Evolutionary conservation across 345 rosid genomes (phyloP).

Genomic region (Mercurialis annua): DNA sequence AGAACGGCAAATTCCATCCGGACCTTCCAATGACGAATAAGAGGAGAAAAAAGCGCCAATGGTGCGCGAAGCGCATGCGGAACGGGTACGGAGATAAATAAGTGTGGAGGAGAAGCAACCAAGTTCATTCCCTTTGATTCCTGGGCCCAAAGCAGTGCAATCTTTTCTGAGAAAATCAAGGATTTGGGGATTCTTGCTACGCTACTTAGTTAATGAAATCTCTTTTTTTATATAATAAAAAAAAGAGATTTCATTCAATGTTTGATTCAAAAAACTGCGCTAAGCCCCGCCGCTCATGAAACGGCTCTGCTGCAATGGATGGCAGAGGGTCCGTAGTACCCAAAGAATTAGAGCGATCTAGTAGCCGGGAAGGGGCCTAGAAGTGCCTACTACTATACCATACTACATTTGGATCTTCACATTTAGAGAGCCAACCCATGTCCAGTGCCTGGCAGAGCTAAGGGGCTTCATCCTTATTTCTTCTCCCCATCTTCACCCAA

Average conservation of each 20-base stretch:
- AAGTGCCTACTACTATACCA: not conserved
- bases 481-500: not conserved
- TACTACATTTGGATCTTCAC: not conserved
- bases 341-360: constrained; percentile 14
- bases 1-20: constrained; percentile 5
- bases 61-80: not conserved
- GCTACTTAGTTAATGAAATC: not conserved
- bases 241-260: not conserved
- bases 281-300: constrained; percentile 14
- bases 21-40: not conserved
- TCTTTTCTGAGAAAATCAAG: not conserved
- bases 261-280: constrained; percentile 10
- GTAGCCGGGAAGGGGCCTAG: not conserved
- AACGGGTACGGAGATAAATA: not conserved
- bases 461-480: not conserved
- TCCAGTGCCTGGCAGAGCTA: not conserved
- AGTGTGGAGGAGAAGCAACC: not conserved
- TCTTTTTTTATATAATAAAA: too few species aligned
- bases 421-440: not conserved
- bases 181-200: not conserved
- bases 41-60: constrained; percentile 3
- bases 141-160: not conserved
- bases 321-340: constrained; percentile 23
- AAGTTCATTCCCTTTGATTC: not conserved
- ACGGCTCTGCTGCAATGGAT: constrained; percentile 18